Evolutionary conservation across 495 filamentous ascomycete genomes (phyloP).

Genomic region (Staphylotrichum tortipilum): DNA sequence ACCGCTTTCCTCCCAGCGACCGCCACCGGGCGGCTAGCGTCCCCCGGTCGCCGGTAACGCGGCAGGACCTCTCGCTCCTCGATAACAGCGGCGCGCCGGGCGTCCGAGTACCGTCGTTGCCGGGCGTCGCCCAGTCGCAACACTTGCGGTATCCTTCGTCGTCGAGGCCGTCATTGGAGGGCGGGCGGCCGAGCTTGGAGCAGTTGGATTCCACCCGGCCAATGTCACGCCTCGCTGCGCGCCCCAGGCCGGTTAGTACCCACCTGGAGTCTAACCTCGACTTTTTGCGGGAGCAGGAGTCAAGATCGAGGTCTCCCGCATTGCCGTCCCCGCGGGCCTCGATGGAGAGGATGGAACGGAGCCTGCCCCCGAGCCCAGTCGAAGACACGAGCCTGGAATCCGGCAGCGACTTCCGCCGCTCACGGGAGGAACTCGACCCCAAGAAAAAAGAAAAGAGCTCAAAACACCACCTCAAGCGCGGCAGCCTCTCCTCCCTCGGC

Average conservation of each 20-base stretch:
- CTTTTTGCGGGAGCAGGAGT: conserved; percentile 58
- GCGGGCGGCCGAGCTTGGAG: conserved; percentile 56
- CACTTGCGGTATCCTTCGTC: conserved; percentile 49
- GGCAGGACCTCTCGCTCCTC: conserved; percentile 23
- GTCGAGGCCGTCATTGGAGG: conserved; percentile 73
- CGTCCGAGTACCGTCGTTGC: conserved; percentile 39
- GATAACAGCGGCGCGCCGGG: conserved; percentile 20
- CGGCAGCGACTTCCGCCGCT: conserved; percentile 78
- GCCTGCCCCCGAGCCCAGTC: conserved; percentile 33
- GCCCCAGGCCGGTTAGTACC: conserved; percentile 47
- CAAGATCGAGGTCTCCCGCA: conserved; percentile 29
- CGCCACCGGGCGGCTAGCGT: conserved; percentile 51
- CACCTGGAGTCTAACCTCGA: conserved; percentile 74
- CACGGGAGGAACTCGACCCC: conserved; percentile 62
- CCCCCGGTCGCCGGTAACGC: conserved; percentile 31
- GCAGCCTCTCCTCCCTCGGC: conserved; percentile 65
- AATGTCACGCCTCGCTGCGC: conserved; percentile 13
- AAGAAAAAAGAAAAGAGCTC: conserved; percentile 60
- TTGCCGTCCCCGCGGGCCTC: conserved; percentile 28
- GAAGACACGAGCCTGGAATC: conserved; percentile 69
- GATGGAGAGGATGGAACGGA: conserved; percentile 23
- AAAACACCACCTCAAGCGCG: conserved; percentile 65
- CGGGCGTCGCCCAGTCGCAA: conserved; percentile 36
- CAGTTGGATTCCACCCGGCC: conserved; percentile 42
- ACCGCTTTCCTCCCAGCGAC: conserved; percentile 52